phyloP scores from a whole-genome alignment of 2,329 filamentous ascomycete species.

The Fusarium aywerte region DNA sequence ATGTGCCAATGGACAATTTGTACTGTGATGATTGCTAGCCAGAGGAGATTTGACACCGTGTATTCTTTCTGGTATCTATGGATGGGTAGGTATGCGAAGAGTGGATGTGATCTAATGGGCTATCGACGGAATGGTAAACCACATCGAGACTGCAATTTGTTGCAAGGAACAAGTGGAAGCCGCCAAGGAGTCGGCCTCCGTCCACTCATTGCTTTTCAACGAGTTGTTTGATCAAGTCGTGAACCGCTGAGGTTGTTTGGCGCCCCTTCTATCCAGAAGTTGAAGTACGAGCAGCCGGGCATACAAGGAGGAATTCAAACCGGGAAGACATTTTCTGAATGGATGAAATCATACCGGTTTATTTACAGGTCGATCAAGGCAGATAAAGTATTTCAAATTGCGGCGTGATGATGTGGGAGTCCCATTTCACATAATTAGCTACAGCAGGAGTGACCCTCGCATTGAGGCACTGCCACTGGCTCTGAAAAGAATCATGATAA shows the following conservation, averaged over 20 bases:
- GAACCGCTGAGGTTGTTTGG: neutral
- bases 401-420: too few species aligned
- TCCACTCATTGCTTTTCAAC: too few species aligned
- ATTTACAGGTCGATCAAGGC: neutral
- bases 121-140: too few species aligned
- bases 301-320: too few species aligned
- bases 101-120: too few species aligned
- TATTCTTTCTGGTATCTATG: neutral
- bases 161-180: neutral
- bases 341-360: neutral
- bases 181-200: neutral
- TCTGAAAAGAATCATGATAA: neutral
- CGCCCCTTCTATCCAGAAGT: too few species aligned
- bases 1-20: neutral
- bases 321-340: neutral
- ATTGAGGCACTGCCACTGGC: fast-evolving
- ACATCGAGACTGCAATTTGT: neutral
- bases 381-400: neutral
- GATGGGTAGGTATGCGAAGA: too few species aligned
- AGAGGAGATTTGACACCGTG: neutral
- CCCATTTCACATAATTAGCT: too few species aligned
- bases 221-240: neutral
- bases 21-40: neutral
- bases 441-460: too few species aligned
- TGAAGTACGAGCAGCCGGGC: neutral